A percentile compares a stretch with the other conserved stretches of the same genome.
Conservation (phyloP, 306 rosid genomes). For the Hippophae gyantsensis region DNA sequence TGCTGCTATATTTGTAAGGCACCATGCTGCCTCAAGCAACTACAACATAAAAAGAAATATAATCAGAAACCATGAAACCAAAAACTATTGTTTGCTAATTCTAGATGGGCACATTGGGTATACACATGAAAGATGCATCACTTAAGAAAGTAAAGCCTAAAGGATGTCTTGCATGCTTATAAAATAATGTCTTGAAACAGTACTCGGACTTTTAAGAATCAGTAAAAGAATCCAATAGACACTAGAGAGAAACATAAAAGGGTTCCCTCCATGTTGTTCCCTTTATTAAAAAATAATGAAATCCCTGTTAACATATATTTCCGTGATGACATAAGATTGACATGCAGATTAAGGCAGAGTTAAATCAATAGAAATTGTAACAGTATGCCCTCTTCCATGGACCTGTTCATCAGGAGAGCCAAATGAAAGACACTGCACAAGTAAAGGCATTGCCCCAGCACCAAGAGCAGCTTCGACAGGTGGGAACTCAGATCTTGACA, state of each 20-base stretch:
- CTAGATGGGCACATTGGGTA: not conserved
- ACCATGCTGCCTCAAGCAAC: slow-evolving; percentile 99
- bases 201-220: not conserved
- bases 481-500: slow-evolving; percentile 85
- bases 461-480: slow-evolving; percentile 72
- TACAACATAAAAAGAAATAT: slow-evolving; percentile 33
- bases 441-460: slow-evolving; percentile 69
- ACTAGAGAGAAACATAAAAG: not conserved
- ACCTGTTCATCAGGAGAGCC: slow-evolving; percentile 98
- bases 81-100: not conserved
- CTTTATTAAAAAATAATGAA: not conserved
- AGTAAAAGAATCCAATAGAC: not conserved
- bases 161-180: not conserved
- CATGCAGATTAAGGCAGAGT: not conserved
- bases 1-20: slow-evolving; percentile 96
- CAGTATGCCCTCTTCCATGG: slow-evolving; percentile 10
- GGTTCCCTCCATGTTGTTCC: not conserved
- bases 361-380: slow-evolving; percentile 5
- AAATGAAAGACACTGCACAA: slow-evolving; percentile 85
- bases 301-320: not conserved
- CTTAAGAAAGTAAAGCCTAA: slow-evolving; percentile 10
- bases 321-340: not conserved
- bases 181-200: not conserved
- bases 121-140: not conserved
- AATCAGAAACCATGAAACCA: slow-evolving; percentile 12